Conservation (phyloP, 352 stramenopile species). For the Thalassiosira allenii region DNA sequence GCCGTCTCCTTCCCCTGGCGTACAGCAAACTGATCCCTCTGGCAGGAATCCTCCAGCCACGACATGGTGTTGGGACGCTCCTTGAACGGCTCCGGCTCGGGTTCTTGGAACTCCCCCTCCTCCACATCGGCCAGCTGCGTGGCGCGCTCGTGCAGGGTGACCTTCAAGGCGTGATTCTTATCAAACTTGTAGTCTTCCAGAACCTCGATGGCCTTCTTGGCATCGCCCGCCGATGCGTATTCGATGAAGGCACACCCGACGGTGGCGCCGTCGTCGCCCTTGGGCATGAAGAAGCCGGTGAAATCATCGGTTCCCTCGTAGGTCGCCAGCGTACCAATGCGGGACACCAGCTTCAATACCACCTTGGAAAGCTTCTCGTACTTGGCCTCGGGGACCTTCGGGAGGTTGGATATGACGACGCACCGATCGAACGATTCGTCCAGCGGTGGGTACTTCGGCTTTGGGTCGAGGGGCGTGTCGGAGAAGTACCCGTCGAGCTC, state of each 20-base stretch:
- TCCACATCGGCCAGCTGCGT: constrained; percentile 75
- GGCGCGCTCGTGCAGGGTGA: constrained; percentile 91
- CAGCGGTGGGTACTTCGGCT: constrained; percentile 78
- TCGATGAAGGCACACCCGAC: constrained; percentile 88
- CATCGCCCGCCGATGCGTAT: constrained; percentile 83
- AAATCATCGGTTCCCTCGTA: constrained; percentile 52
- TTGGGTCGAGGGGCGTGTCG: constrained; percentile 74
- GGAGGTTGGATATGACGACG: constrained; percentile 88
- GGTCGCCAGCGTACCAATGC: constrained; percentile 73
- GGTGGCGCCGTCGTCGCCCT: constrained; percentile 75
- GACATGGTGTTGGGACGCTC: constrained; percentile 92
- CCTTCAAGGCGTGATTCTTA: constrained; percentile 96
- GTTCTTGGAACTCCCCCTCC: constrained; percentile 84
- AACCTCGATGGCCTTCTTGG: constrained; percentile 84
- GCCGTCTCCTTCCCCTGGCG: constrained; percentile 95
- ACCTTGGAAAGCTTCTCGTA: constrained; percentile 87
- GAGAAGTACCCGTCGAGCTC: constrained; percentile 84
- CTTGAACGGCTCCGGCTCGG: constrained; percentile 88
- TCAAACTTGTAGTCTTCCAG: constrained; percentile 89
- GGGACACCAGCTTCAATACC: constrained; percentile 83
- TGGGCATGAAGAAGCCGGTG: constrained; percentile 83
- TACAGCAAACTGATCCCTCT: constrained; percentile 95
- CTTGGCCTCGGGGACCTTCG: constrained; percentile 85
- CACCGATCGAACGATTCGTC: constrained; percentile 82
- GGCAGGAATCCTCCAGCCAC: constrained; percentile 92